Evolutionary conservation across 2,329 filamentous ascomycete genomes (phyloP).

Genomic region (Hirsutella rhossiliensis): DNA sequence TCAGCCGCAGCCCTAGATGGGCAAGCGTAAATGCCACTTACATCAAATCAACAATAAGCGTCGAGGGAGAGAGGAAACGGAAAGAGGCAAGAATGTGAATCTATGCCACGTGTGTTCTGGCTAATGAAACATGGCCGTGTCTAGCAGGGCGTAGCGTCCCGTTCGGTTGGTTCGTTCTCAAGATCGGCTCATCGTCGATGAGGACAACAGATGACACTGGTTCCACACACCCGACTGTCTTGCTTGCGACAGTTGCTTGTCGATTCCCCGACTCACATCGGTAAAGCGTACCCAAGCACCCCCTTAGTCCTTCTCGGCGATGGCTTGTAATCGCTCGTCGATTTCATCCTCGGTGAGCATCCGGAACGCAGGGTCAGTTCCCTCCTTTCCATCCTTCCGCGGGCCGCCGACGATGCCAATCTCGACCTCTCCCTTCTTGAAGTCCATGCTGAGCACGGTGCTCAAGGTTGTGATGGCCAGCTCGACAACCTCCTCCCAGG

Average conservation of each 20-base stretch:
- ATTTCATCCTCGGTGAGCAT: slow-evolving; percentile 94
- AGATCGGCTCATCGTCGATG: too few relatives aligned
- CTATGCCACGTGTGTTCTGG: too few relatives aligned
- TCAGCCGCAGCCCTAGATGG: too few relatives aligned
- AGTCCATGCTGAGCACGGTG: slow-evolving; percentile 95
- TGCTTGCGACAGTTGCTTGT: background rate
- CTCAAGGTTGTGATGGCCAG: slow-evolving; percentile 90
- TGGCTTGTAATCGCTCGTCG: slow-evolving; percentile 93
- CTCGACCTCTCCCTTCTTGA: slow-evolving; percentile 98
- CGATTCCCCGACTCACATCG: background rate
- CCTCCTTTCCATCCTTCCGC: slow-evolving; percentile 68
- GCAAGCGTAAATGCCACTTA: too few relatives aligned
- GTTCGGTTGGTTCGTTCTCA: too few relatives aligned
- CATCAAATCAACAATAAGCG: too few relatives aligned
- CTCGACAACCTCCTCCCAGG: slow-evolving; percentile 96
- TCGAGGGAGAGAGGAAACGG: too few relatives aligned
- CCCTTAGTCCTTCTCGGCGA: slow-evolving; percentile 90
- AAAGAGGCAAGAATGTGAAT: too few relatives aligned
- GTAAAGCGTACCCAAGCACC: background rate
- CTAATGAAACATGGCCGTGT: too few relatives aligned
- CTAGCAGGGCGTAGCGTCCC: too few relatives aligned
- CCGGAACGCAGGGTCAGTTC: slow-evolving; percentile 68
- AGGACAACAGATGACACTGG: too few relatives aligned
- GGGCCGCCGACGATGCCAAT: slow-evolving; percentile 94
- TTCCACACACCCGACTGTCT: too few relatives aligned